Evolutionary conservation across 2,329 filamentous ascomycete species (phyloP).

Genomic region (Claviceps pazoutovae): DNA sequence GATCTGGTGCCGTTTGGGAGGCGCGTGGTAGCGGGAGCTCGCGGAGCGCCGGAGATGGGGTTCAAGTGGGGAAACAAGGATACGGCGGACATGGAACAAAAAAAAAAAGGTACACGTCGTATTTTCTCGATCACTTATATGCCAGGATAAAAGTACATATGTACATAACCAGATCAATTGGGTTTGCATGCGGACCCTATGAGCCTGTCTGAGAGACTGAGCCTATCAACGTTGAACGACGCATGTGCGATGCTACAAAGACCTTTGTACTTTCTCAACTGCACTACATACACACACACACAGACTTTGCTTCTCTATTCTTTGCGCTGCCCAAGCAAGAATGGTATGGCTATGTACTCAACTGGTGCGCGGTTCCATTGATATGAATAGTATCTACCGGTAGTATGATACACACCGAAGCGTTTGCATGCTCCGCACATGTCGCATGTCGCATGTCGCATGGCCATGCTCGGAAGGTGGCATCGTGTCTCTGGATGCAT

Average conservation of each 20-base stretch:
- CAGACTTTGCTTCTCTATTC: constrained; percentile 1
- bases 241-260: not conserved
- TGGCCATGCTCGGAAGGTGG: too few species aligned
- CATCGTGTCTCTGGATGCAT: too few species aligned
- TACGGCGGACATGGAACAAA: not conserved
- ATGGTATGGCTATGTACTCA: too few species aligned
- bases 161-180: constrained; percentile 3
- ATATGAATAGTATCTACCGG: too few species aligned
- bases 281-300: not conserved
- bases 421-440: too few species aligned
- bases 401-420: too few species aligned
- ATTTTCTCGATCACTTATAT: not conserved
- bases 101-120: not conserved
- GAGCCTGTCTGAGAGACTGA: not conserved
- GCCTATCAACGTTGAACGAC: not conserved
- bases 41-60: too few species aligned
- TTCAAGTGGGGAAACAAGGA: too few species aligned
- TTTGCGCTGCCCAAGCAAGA: not conserved
- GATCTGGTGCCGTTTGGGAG: too few species aligned
- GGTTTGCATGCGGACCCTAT: not conserved
- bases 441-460: too few species aligned
- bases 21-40: too few species aligned
- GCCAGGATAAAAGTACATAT: not conserved
- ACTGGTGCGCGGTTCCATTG: too few species aligned
- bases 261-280: not conserved